Evolutionary conservation across 306 rosid species (phyloP).

Genomic region (Cicer bijugum): DNA sequence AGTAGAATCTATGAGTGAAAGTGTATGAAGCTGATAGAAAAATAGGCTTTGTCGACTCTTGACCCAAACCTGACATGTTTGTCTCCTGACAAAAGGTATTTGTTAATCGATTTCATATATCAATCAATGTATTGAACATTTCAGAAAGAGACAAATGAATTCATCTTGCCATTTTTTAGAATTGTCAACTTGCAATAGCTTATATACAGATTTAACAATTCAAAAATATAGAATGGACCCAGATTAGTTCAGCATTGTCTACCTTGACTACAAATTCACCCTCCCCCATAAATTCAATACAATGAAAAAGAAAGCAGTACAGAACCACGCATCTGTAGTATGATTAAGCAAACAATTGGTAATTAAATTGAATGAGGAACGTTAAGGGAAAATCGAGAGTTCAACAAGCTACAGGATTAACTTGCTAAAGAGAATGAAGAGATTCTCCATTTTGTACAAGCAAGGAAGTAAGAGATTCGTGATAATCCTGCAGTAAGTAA

Average conservation of each 20-base stretch:
- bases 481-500: no score
- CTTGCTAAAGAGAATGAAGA: neutral
- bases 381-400: neutral
- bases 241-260: neutral
- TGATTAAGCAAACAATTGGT: no score
- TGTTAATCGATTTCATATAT: neutral
- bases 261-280: no score
- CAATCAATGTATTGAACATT: neutral
- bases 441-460: neutral
- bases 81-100: neutral
- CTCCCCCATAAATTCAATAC: no score
- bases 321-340: no score
- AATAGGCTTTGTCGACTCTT: neutral
- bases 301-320: no score
- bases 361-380: no score
- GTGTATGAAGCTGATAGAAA: conserved; percentile 4
- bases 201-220: neutral
- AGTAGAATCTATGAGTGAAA: neutral
- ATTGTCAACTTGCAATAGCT: neutral
- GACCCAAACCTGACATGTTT: conserved; percentile 17
- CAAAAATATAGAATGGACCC: neutral
- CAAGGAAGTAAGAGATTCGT: conserved; percentile 1
- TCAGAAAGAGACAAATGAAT: neutral
- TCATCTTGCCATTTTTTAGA: neutral
- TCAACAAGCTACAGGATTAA: neutral